Percentiles rank a stretch among this genome's conserved stretches.
Evolutionary conservation across 352 stramenopile genomes (phyloP).

Genomic region (Thalassiosira hispida): DNA sequence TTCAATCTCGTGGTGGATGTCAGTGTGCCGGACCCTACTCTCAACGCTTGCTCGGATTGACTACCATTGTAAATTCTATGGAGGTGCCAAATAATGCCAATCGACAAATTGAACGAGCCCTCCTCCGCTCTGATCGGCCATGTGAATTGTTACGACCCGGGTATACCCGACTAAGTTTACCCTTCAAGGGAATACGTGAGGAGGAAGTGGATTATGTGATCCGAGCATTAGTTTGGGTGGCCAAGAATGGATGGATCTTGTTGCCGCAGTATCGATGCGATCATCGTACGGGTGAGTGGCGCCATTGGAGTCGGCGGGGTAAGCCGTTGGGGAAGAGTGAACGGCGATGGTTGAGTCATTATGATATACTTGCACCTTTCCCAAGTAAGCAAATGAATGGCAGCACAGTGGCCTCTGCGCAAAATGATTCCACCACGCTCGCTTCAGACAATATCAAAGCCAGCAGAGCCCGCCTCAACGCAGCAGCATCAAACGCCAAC

Average conservation of each 20-base stretch:
- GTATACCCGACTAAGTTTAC: constrained; percentile 92
- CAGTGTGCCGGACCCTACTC: constrained; percentile 95
- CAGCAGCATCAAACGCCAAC: constrained; percentile 72
- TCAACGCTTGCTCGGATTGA: constrained; percentile 91
- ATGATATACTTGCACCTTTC: constrained; percentile 53
- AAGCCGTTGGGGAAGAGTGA: constrained; percentile 72
- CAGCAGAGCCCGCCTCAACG: constrained; percentile 51
- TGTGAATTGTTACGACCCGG: constrained; percentile 93
- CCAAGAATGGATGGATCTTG: constrained; percentile 91
- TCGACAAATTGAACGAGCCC: constrained; percentile 85
- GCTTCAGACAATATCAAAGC: constrained; percentile 13
- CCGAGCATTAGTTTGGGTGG: constrained; percentile 91
- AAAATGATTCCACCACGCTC: constrained; percentile 1
- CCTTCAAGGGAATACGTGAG: constrained; percentile 86
- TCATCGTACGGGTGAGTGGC: constrained; percentile 91
- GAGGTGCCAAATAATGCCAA: constrained; percentile 76
- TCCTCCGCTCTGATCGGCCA: constrained; percentile 87
- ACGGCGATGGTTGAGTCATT: constrained; percentile 73
- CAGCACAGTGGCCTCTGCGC: not conserved
- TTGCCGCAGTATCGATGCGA: constrained; percentile 95
- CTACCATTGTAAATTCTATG: constrained; percentile 31
- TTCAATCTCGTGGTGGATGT: constrained; percentile 92
- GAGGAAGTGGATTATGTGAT: constrained; percentile 93
- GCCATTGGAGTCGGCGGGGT: constrained; percentile 66
- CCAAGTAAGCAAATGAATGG: not conserved